Conservation (phyloP, 257 asterid genomes). For the Solanum commersonii region DNA sequence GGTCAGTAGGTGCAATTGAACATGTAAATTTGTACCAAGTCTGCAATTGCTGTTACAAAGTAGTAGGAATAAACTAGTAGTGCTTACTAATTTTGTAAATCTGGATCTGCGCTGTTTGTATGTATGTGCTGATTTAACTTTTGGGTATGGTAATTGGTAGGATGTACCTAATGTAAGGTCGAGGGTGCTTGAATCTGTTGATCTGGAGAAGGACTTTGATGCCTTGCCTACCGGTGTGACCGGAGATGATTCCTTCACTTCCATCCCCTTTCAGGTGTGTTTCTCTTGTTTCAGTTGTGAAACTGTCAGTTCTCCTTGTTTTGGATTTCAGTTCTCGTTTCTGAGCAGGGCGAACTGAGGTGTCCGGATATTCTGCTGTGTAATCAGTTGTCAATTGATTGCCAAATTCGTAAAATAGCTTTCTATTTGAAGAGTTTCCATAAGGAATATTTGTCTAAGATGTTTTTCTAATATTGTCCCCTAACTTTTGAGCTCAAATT, state of each 20-base stretch:
- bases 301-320: background rate
- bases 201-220: background rate
- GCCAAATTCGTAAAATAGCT: background rate
- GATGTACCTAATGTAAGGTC: constrained; percentile 1
- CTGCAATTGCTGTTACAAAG: background rate
- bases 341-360: background rate
- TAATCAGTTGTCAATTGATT: background rate
- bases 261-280: constrained; percentile 11
- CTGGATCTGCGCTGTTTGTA: background rate
- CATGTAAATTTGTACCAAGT: background rate
- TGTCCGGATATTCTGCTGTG: background rate
- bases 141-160: background rate
- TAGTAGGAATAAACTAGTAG: background rate
- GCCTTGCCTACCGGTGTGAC: constrained; percentile 6
- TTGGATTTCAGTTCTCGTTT: background rate
- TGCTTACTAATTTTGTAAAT: background rate
- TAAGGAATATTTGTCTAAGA: background rate
- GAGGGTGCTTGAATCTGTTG: constrained; percentile 3
- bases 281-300: background rate
- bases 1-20: background rate
- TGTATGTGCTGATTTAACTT: background rate
- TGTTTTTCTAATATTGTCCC: background rate
- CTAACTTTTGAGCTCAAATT: background rate
- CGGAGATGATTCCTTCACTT: constrained; percentile 2
- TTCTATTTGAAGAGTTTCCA: background rate